Conservation (phyloP, 2,329 filamentous ascomycete genomes). For the Ascochyta fabae region DNA sequence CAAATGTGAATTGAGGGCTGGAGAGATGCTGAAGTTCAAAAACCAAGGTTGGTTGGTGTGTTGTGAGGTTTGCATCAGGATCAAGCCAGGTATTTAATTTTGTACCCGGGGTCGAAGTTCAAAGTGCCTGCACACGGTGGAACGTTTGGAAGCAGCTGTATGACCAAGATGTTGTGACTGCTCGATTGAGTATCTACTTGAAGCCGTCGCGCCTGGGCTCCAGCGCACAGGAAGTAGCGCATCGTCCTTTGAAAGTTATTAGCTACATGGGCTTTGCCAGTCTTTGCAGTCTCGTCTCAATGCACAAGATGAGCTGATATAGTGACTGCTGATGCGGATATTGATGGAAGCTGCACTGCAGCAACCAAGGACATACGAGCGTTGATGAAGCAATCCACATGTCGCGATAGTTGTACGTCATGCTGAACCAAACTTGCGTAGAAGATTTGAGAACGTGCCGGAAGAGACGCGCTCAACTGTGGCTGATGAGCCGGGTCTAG, state of each 20-base stretch:
- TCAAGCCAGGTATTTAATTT: neutral
- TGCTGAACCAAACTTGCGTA: neutral
- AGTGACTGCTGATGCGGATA: neutral
- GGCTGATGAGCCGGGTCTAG: constrained; percentile 17
- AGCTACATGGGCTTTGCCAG: neutral
- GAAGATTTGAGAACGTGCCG: neutral
- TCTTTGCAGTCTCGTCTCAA: too few relatives aligned
- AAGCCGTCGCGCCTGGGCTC: neutral
- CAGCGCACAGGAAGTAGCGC: constrained; percentile 2
- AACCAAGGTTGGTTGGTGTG: neutral
- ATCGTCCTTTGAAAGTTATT: neutral
- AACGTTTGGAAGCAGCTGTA: neutral
- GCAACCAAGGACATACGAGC: too few relatives aligned
- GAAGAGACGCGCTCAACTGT: neutral
- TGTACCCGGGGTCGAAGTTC: neutral
- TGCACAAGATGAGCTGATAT: neutral
- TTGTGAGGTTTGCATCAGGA: neutral
- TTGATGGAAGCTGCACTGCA: too few relatives aligned
- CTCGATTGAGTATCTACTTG: neutral
- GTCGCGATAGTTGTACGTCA: too few relatives aligned
- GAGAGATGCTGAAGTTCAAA: neutral
- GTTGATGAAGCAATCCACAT: neutral
- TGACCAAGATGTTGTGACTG: neutral
- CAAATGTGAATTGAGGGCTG: neutral
- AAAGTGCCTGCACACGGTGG: neutral